Evolutionary conservation across 352 stramenopile genomes (phyloP), one percentile per base, ranked within the genome.

Genomic region (Globisporangium barbulae): DNA sequence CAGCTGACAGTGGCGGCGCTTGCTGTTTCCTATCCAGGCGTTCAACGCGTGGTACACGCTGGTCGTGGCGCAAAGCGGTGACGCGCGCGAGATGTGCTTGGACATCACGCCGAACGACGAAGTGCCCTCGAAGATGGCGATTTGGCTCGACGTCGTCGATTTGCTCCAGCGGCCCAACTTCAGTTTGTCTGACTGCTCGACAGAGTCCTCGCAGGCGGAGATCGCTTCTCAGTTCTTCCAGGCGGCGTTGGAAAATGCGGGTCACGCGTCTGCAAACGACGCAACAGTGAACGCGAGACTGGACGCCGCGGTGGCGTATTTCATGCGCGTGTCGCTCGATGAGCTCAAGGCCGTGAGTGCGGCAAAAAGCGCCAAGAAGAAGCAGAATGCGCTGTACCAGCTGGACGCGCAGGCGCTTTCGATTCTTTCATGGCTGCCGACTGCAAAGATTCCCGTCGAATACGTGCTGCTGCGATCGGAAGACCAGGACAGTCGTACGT

Each of bases 41-140:
- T 91, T 95, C 58, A 74, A 90, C 33, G 77, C 84, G 28, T 95
- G 79, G 79, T 89, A 91, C 63, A 70, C 75, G 45, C 75, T 95
- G n/a, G 76, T 93, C 58, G 53, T 73, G 59, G 52, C 64, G 57
- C 48, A 65, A 28, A 64, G 54, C 19, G 56, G 59, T 22, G 69
- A 70, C 0, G 44, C 66, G 21, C 64, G 57, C 1, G 73, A 89
- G 30, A 67, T 84, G 9, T 80, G 67, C 41, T 59, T 93, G 3
- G 64, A 78, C 2, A 61, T 69, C 15, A 82, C 76, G 8, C 72
- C 80, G 2, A 93, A 93, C 58, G 72, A 90, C 3, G 87, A 96
- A 37, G 55, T 93, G 25, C 83, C 78, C 8, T 54, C 72, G 5
- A 62, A 67, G 35, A 39, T 93, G 5, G 64, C 53, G 55, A 88